Evolutionary conservation across 2,329 filamentous ascomycete species (phyloP), one percentile per base, ranked within the genome.

Genomic region (Lasiodiplodia sp.): DNA sequence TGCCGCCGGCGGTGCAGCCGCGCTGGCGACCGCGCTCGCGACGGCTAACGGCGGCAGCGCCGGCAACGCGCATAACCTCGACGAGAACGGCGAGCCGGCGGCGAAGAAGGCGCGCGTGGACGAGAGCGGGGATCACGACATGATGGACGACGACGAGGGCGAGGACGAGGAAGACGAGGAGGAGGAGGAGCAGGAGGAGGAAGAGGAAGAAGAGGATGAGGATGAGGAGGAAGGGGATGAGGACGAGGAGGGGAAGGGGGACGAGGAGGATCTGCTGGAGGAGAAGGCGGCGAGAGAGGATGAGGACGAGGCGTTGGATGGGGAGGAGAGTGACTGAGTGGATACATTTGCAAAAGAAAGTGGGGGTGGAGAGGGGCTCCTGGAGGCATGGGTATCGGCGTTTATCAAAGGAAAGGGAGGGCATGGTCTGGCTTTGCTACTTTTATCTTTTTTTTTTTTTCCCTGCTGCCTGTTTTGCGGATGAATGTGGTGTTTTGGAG

Each of bases 221-320:
- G 82, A 85, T 4, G 85, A 84, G 4, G 84, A 86, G 18, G 85
- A 84, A 0, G 83, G 85, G 11, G 85, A 81, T 0, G 87, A 86
- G 4, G 84, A 85, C 11, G 84, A 84, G 49, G 86, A 86, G 55
- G 85, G 87, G 51, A 86, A 87, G 63, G 83, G 83, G 4, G 80
- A 82, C 11, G 86, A 86, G 37, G 85, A 86, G 57, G 83, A 83
- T 40, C 75, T 83, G 66, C 73, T 80, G 4, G 82, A 82, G 71
- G 84, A 84, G 4, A 82, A 83, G 23, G 82, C 83, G 51, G 77
- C 73, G 2, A 80, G 82, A 10, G 78, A 79, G 4, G 80, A 80
- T 1, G 82, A 83, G 18, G 81, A 82, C 64, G 82, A 83, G 1
- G 86, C 82, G 69, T 77, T 83, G 31, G 88, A 90, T 68, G 90